Evolutionary conservation across 345 rosid species (phyloP), one percentile per base, ranked within the genome.

Genomic region (Syzygium aqueum): DNA sequence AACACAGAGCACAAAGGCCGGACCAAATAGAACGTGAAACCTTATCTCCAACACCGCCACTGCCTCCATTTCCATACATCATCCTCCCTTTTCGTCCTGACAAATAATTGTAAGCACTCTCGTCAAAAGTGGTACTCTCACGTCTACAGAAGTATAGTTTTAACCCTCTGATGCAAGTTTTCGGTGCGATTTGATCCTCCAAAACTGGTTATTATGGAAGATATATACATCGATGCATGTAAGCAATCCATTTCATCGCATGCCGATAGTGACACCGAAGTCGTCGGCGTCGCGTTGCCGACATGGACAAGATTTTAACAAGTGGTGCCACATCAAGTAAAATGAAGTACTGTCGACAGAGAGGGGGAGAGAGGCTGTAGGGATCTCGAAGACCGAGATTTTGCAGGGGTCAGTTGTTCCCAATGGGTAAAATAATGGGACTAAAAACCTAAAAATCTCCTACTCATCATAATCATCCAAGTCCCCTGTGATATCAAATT

Each of bases 41-140:
- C 84, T 86, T 86, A 86, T 86, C 87, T 57, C 87, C 84, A 86
- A 86, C 87, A 85, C 77, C 87, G 63, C 73, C 51, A 56, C 80
- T 25, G 28, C 54, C 78, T 17, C 27, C 61, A 9, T 54, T 46
- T 40, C 73, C 28, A 27, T 10, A 28, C 85, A 28, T 85, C 80
- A 28, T 49, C 28, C 80, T 5, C 56, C 16, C 87, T 85, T 67
- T 57, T 85, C 87, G 37, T 65, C 87, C 25, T 46, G 56, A n/a
- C 82, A 40, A 50, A 57, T 49, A 51, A 59, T 85, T 85, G 53
- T 56, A 11, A 11, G 7, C 23, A 3, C 87, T 61, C 73, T 13
- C 57, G 3, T 11, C 25, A 73, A 73, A 73, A 5, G 49, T 1
- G 49, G 11, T 40, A 2, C 82, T 73, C 27, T 73, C 46, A 46